Evolutionary conservation across 257 asterid species (phyloP).

Genomic region (Fraxinus cuspidata): DNA sequence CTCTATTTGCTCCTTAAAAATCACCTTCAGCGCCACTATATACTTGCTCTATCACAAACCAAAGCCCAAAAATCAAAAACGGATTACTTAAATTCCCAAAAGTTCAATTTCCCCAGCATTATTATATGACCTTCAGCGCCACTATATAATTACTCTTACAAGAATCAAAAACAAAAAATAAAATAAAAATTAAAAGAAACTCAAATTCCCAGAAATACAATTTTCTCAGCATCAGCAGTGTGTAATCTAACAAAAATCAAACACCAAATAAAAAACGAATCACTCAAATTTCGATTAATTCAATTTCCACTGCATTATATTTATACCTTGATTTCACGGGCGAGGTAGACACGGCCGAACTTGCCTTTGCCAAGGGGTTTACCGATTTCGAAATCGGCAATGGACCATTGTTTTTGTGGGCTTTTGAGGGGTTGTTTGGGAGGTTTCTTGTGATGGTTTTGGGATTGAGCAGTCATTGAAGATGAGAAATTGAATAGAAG

Average conservation of each 20-base stretch:
- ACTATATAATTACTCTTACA: neutral
- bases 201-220: neutral
- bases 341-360: conserved; percentile 94
- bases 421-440: conserved; percentile 36
- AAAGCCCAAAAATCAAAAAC: neutral
- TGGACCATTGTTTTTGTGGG: conserved; percentile 51
- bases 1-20: conserved; percentile 83
- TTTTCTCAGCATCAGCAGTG: neutral
- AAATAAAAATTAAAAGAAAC: too few species aligned
- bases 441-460: conserved; percentile 36
- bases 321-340: conserved; percentile 80
- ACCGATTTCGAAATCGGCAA: conserved; percentile 88
- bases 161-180: neutral
- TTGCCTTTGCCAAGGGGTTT: conserved; percentile 93
- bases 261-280: too few species aligned
- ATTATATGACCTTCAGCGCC: neutral
- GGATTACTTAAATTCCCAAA: neutral
- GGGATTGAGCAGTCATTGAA: conserved; percentile 40
- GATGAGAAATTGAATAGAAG: conserved; percentile 13
- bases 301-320: too few species aligned
- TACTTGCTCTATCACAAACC: conserved; percentile 49
- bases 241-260: neutral
- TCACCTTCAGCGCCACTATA: conserved; percentile 84
- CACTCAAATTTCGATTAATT: too few species aligned
- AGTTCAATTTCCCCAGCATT: neutral